Evolutionary conservation across 768 basidiomycete species (phyloP), one percentile per base, ranked within the genome.

Genomic region (Hortiboletus flavorubellus): DNA sequence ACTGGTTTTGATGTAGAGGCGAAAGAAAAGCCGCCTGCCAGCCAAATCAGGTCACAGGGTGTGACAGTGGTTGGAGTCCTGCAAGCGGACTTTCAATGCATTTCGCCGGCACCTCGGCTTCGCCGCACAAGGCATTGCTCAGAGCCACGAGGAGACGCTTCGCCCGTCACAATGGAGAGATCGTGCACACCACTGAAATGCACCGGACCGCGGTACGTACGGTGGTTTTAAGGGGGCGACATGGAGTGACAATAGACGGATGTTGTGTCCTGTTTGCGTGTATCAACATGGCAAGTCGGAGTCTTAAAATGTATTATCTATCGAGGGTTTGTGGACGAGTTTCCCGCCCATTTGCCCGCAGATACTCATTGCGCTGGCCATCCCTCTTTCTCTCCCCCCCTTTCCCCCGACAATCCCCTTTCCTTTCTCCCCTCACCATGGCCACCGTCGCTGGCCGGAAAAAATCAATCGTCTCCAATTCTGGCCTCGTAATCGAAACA

Each of bases 391-490:
- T 29, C 31, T 18, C 38, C 15, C 39, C 45, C 26, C 39, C 30
- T 12, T 47, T 15, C n/a, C 12, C 11, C 45, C 45, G 21, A 46
- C 40, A 15, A 4, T 3, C 9, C 33, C 26, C 55, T 11, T 53
- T 8, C 8, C 64, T 33, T 48, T 51, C 49, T 33, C 23, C 60
- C 56, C 59, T 61, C 64, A 77, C 75, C 64, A 81, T 81, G 80
- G 70, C 80, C 69, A 76, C 69, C 64, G 66, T 78, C 72, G 80
- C 86, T 64, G 84, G 79, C 72, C 85, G 90, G 66, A 90, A 89
- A 84, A 91, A 89, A 75, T 89, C 87, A 53, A 82, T 89, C 63
- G 78, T 82, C 54, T 84, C 86, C 55, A 81, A 76, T 64, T 74
- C 80, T 49, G 82, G 78, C 65, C 77, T 88, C 55, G 77, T 82